Conservation (phyloP, 371 early-diverging fungal genomes). For the Mortierella sp. region DNA sequence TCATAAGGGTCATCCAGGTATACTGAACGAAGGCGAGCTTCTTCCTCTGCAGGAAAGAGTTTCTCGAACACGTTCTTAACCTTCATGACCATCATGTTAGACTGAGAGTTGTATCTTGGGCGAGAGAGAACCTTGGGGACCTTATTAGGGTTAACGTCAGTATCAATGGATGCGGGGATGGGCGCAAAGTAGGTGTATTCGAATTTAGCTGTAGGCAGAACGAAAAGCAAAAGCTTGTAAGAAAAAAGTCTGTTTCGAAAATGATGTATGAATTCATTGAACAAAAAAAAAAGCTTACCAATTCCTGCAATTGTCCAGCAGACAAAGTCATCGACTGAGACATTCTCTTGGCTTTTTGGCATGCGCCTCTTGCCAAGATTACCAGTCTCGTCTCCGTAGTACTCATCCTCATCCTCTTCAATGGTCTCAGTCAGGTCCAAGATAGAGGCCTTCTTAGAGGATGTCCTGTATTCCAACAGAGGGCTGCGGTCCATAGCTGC, state of each 20-base stretch:
- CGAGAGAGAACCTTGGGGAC: slow-evolving; percentile 29
- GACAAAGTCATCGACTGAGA: slow-evolving; percentile 70
- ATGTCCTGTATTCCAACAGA: slow-evolving; percentile 34
- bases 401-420: slow-evolving; percentile 22
- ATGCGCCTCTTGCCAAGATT: slow-evolving; percentile 14
- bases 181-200: slow-evolving; percentile 64
- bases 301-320: slow-evolving; percentile 86
- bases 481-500: slow-evolving; percentile 45
- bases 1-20: slow-evolving; percentile 24
- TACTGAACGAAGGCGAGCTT: slow-evolving; percentile 7
- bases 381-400: slow-evolving; percentile 18
- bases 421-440: slow-evolving; percentile 27
- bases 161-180: slow-evolving; percentile 41
- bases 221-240: slow-evolving; percentile 22
- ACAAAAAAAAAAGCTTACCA: slow-evolving; percentile 33
- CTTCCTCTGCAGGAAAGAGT: slow-evolving; percentile 34
- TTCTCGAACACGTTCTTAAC: slow-evolving; percentile 56
- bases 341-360: slow-evolving; percentile 18
- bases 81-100: slow-evolving; percentile 49
- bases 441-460: slow-evolving; percentile 41
- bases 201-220: slow-evolving; percentile 55
- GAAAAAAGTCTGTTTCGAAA: background rate
- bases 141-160: slow-evolving; percentile 42
- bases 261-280: slow-evolving; percentile 5
- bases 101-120: slow-evolving; percentile 37